Base-by-base conservation (phyloP, 805 yeast genomes). In the Tetrapisispora phaffii region DNA sequence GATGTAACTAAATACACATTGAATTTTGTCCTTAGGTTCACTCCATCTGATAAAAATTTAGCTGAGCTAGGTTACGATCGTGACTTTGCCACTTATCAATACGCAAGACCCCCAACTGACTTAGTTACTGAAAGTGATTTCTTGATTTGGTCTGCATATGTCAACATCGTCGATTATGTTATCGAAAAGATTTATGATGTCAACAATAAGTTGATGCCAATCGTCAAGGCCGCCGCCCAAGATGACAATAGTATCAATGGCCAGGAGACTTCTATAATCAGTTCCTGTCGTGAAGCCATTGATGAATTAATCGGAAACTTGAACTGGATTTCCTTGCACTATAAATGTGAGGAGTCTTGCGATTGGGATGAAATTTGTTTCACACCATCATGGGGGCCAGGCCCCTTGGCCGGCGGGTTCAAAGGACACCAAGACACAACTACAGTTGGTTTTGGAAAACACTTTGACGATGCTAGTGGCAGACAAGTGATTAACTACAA, bases 371-470 rank as follows among this genome's bases (percentile, higher is more conserved):
- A 75, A 50, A 54, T 75, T 2, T 79, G 83, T 50, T 76, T 68
- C 45, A 69, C 76, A 15, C 82, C 82, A 1, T 72, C 80, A 0
- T 77, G 82, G 82, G 83, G 72, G 0, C 82, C 82, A 2, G 62
- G 73, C 0, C 80, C 80, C 4, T 37, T 75, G 21, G 73, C 75
- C 1, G 69, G 75, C 72, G 65, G 66, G 1, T 20, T 32, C 7
- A 16, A 26, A 1, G 15, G 34, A 19, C 13, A 23, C 6, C 7
- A 29, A 1, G 52, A 52, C 19, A 42, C 45, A 7, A 46, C 41
- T 4, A 38, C 36, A 4, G 36, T 44, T 10, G 28, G 33, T 9
- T 44, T 45, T 24, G 60, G 57, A 17, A 53, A 50, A 37, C 55
- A 55, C 34, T 54, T 29, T 20, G 64, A 58, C 38, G 42, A 45